Evolutionary conservation across 257 asterid species (phyloP), one percentile per base, ranked within the genome.

Genomic region (Solanum verrucosum): DNA sequence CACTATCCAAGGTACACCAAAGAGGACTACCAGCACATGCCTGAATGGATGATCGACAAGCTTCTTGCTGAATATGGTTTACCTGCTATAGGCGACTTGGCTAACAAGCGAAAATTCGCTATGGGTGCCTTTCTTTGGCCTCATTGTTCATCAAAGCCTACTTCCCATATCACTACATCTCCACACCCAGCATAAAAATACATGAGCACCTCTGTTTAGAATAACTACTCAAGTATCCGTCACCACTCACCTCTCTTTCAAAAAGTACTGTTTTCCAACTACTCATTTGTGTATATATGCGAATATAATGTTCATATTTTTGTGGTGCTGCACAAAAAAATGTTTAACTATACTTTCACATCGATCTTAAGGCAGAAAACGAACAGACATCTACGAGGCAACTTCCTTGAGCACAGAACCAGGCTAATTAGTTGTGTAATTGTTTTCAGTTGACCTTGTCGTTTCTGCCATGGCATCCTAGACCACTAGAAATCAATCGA

Each of bases 61-160:
- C 78, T 85, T 70, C 79, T 85, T 6, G 83, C 88, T 44, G 63
- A 85, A 40, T 85, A 85, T 65, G 88, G 88, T 40, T 37, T 85
- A 12, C 68, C 79, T 70, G 83, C 40, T 23, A 15, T 10, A 4
- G 88, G 88, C 20, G 46, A 85, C 70, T 70, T 85, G 65, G 81
- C 40, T 72, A 70, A 68, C 83, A 85, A 85, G 79, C 27, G 88
- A 72, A 85, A 68, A 9, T 85, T 40, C 34, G 78, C 83, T 3
- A 85, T 85, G 44, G 88, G 68, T 15, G 83, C 88, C 11, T 85
- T 85, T 72, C 5, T 85, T 33, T 85, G 88, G 88, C 70, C 86
- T 7, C 18, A 18, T 29, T 82, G 44, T 6, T 38, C 86, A 82
- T 37, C 86, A 67, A 49, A 82, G 6, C 29, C 21, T 52, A 49